Percentiles rank a stretch among this genome's conserved stretches.
phyloP scores from a whole-genome alignment of 805 yeast genomes.

The Sporopachydermia quercuum region DNA sequence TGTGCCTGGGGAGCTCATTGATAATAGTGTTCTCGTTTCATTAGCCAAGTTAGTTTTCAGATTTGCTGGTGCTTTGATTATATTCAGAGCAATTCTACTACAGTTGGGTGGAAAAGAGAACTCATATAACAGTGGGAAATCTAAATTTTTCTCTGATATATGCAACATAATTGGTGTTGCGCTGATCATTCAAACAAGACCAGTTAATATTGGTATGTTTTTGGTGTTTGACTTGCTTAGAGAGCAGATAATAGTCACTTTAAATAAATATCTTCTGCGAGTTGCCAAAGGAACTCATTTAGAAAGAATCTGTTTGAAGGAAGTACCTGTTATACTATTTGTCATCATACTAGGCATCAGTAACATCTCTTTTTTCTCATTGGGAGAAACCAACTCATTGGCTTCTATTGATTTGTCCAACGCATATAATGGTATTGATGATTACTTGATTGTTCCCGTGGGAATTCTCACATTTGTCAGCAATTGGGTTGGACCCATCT shows the following conservation, averaged over 20 bases:
- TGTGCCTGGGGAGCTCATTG: slow-evolving; percentile 7
- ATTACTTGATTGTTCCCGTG: slow-evolving; percentile 54
- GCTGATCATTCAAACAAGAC: slow-evolving; percentile 39
- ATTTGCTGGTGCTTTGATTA: background rate
- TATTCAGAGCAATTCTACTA: background rate
- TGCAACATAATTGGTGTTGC: slow-evolving; percentile 24
- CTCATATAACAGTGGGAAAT: slow-evolving; percentile 14
- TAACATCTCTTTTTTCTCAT: slow-evolving; percentile 66
- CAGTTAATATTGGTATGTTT: slow-evolving; percentile 31
- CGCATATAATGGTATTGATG: slow-evolving; percentile 76
- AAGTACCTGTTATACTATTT: slow-evolving; percentile 8
- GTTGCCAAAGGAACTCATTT: background rate
- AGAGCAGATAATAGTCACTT: slow-evolving; percentile 4
- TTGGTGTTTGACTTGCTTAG: slow-evolving; percentile 14
- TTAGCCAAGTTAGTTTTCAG: background rate
- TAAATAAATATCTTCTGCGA: background rate
- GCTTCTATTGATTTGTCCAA: slow-evolving; percentile 84
- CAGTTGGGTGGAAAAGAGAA: background rate
- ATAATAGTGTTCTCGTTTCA: background rate
- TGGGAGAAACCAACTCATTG: slow-evolving; percentile 85
- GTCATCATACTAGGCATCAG: slow-evolving; percentile 40
- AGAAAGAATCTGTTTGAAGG: background rate
- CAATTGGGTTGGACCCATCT: slow-evolving; percentile 79
- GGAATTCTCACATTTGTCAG: slow-evolving; percentile 67
- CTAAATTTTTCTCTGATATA: slow-evolving; percentile 19